Evolutionary conservation across 2,329 filamentous ascomycete species (phyloP), one percentile per base, ranked within the genome.

Genomic region (Celoporthe dispersa): DNA sequence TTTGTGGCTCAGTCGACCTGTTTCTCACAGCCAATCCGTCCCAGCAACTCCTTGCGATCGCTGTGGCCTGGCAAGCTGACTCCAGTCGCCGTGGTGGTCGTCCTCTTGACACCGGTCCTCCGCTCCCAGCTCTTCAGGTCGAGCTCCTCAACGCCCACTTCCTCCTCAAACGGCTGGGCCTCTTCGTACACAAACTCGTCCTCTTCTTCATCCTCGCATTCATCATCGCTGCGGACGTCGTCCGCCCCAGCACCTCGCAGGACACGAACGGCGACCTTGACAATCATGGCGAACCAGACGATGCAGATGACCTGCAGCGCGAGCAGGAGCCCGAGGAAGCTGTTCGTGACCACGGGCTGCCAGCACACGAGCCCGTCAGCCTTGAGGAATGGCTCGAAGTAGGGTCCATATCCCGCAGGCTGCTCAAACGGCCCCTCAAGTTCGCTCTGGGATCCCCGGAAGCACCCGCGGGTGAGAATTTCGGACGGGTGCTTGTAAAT

Each of bases 221-320:
- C 94, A 73, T 94, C 93, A 75, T 98, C 95, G 73, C 93, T 97
- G 68, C 96, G 90, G 25, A 89, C 87, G 77, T 99, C 96, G 73
- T 98, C 94, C 6, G 95, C 94, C 41, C 88, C 85, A 51, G 86
- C 88, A 41, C 95, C 94, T 65, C 86, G 87, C 48, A 98, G 78
- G 7, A 98, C 94, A 72, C 91, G 90, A 72, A 92, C 86, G 31
- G 94, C 94, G 2, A 99, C 92, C 69, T 90, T 89, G 53, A 94
- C 81, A 74, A 98, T 97, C 90, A 97, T 92, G 72, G 85, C 86
- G 77, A 98, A 97, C 96, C 96, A 98, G 72, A 84, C 86, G 48
- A 97, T 83, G 41, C 92, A 94, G 67, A 99, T 87, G 31, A 86
- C 83, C 80, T 98, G 94, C 31, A 99, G 85, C 51, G 91, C 87